phyloP scores from a whole-genome alignment of 148 eudicot genomes.

The Mesembryanthemum crystallinum region DNA sequence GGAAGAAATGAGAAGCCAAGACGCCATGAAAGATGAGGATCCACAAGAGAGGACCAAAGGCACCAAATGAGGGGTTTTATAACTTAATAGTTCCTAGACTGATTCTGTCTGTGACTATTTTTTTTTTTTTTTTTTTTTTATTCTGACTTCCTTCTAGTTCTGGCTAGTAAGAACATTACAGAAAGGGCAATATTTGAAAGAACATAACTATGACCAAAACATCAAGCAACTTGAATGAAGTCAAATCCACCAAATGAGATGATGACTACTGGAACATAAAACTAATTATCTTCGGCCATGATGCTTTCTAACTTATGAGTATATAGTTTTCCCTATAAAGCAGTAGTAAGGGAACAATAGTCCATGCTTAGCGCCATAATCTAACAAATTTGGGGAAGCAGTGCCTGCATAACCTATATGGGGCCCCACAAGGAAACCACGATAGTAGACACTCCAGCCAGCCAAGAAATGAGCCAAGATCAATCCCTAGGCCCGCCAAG shows the following conservation, averaged over 20 bases:
- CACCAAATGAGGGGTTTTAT: no score
- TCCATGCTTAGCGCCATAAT: not conserved
- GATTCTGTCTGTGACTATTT: not conserved
- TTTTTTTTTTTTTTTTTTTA: not conserved
- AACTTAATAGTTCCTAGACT: no score
- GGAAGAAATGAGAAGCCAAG: no score
- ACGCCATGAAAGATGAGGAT: no score
- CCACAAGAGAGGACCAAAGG: no score
- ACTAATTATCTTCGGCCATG: not conserved
- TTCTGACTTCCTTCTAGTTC: not conserved
- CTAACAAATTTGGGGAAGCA: no score
- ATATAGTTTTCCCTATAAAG: constrained; percentile 7
- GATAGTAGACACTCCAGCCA: not conserved
- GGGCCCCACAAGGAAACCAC: not conserved
- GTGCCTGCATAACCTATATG: no score
- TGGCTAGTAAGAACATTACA: not conserved
- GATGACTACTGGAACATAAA: not conserved
- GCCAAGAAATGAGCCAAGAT: not conserved
- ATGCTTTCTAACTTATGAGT: not conserved
- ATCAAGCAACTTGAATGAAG: not conserved
- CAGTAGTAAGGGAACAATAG: not conserved
- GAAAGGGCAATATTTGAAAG: not conserved
- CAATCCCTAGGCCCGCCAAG: no score
- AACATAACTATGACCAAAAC: not conserved
- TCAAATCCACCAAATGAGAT: not conserved